These are phyloP conservation scores for Vigna angularis DNA, from an alignment of 306 rosid genomes.

Conservation along the genomic window DNA sequence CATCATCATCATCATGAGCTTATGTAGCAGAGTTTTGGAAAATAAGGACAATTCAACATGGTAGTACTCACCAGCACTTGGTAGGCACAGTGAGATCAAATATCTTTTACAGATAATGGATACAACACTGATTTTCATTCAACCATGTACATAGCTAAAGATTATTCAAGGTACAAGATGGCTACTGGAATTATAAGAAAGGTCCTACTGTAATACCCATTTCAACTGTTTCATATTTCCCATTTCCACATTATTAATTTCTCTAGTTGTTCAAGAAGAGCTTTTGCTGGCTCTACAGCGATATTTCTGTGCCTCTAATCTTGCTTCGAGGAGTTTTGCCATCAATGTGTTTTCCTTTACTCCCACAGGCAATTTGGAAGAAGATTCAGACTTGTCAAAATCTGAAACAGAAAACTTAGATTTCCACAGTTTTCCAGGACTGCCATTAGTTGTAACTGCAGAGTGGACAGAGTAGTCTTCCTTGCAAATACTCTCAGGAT, in stretches of 20 bases:
- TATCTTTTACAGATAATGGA: conserved; percentile 18
- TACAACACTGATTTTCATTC: conserved; percentile 19
- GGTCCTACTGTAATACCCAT: conserved; percentile 19
- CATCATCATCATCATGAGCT: background rate
- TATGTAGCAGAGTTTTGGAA: background rate
- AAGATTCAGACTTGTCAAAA: conserved; percentile 49
- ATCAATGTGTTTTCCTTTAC: conserved; percentile 76
- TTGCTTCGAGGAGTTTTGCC: conserved; percentile 87
- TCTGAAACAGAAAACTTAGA: conserved; percentile 50
- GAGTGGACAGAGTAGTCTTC: conserved; percentile 50
- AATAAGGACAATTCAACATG: background rate
- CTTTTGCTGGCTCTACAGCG: conserved; percentile 50
- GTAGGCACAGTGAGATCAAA: conserved; percentile 10
- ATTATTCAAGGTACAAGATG: conserved; percentile 47
- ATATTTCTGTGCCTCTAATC: conserved; percentile 64
- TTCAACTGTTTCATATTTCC: conserved; percentile 41
- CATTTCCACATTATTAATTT: conserved; percentile 39
- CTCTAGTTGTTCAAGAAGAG: conserved; percentile 38
- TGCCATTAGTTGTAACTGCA: conserved; percentile 49
- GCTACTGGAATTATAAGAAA: conserved; percentile 33
- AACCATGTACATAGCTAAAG: conserved; percentile 34
- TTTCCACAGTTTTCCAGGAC: conserved; percentile 62
- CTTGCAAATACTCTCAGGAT: conserved; percentile 54
- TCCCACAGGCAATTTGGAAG: conserved; percentile 64
- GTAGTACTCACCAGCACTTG: background rate